A percentile compares a stretch with the other conserved stretches of the same genome.
These are phyloP conservation scores for Paraconiothyrium sp. DNA, from an alignment of 2,329 filamentous ascomycete genomes.

Conservation along the genomic window DNA sequence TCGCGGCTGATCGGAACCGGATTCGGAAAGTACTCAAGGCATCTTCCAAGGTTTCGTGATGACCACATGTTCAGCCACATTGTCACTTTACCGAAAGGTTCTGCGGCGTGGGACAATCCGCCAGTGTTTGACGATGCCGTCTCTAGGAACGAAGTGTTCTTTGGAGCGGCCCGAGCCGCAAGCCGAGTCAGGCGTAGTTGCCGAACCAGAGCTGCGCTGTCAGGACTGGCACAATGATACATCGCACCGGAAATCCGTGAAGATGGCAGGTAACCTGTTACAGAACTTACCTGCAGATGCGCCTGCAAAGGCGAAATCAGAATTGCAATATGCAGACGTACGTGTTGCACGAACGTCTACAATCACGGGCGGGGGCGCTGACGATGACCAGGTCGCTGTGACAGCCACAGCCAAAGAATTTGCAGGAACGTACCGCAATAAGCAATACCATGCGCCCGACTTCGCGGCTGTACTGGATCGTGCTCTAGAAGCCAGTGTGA, in stretches of 20 bases:
- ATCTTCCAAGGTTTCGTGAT: too few species aligned
- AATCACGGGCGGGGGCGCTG: not conserved
- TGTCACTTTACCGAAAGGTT: too few species aligned
- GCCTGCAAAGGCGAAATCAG: not conserved
- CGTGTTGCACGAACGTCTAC: not conserved
- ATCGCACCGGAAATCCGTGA: not conserved
- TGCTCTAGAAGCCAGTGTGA: slow-evolving; percentile 53
- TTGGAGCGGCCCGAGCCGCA: not conserved
- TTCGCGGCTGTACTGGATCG: slow-evolving; percentile 56
- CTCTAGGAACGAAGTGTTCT: not conserved
- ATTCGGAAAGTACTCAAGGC: too few species aligned
- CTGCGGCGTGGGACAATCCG: too few species aligned
- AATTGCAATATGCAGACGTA: not conserved
- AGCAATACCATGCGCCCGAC: slow-evolving; percentile 59
- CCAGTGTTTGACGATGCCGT: too few species aligned
- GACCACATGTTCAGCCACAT: too few species aligned
- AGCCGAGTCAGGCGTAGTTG: not conserved
- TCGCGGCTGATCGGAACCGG: too few species aligned
- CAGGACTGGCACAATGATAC: not conserved
- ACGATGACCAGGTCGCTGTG: slow-evolving; percentile 38
- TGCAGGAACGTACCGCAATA: slow-evolving; percentile 61
- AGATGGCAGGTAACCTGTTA: not conserved
- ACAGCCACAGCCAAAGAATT: slow-evolving; percentile 55
- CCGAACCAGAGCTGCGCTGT: not conserved
- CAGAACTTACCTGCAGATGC: not conserved